phyloP scores from a whole-genome alignment of 2,329 filamentous ascomycete genomes.

The Thermomyces lanuginosus region DNA sequence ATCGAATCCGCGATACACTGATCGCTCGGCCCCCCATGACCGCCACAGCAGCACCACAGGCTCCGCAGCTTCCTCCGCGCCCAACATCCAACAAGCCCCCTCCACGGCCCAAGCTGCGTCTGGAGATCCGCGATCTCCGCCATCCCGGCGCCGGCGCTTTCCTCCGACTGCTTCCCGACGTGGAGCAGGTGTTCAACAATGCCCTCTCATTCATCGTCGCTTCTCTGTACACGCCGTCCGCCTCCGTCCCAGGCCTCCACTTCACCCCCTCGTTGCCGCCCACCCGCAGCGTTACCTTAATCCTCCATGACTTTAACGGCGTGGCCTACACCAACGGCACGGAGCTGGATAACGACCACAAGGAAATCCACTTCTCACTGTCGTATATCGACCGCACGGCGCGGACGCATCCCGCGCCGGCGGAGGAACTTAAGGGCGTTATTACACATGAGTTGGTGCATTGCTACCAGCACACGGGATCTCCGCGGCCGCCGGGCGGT shows the following conservation, averaged over 20 bases:
- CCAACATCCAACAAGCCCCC: no score
- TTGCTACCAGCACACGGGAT: conserved; percentile 70
- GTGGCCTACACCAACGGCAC: conserved; percentile 78
- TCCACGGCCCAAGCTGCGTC: conserved; percentile 7
- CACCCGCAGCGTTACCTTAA: conserved; percentile 73
- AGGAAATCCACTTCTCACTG: conserved; percentile 79
- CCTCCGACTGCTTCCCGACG: conserved; percentile 47
- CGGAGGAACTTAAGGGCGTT: conserved; percentile 60
- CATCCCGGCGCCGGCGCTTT: conserved; percentile 49
- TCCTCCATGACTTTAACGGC: conserved; percentile 62
- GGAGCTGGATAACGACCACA: conserved; percentile 69
- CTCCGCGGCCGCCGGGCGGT: conserved; percentile 43
- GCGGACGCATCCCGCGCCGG: conserved; percentile 12
- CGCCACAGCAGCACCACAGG: neutral
- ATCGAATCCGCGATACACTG: no score
- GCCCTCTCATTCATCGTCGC: conserved; percentile 53
- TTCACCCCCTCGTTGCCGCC: conserved; percentile 32
- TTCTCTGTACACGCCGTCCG: conserved; percentile 46
- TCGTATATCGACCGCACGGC: conserved; percentile 44
- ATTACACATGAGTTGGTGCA: conserved; percentile 88
- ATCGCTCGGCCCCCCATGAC: no score
- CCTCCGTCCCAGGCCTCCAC: conserved; percentile 2
- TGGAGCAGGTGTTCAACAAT: conserved; percentile 40
- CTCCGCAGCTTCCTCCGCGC: no score
- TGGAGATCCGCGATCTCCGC: conserved; percentile 27